A percentile compares a stretch with the other conserved stretches of the same genome.
phyloP scores from a whole-genome alignment of 371 early-diverging fungal genomes.

The Parasitella parasitica region DNA sequence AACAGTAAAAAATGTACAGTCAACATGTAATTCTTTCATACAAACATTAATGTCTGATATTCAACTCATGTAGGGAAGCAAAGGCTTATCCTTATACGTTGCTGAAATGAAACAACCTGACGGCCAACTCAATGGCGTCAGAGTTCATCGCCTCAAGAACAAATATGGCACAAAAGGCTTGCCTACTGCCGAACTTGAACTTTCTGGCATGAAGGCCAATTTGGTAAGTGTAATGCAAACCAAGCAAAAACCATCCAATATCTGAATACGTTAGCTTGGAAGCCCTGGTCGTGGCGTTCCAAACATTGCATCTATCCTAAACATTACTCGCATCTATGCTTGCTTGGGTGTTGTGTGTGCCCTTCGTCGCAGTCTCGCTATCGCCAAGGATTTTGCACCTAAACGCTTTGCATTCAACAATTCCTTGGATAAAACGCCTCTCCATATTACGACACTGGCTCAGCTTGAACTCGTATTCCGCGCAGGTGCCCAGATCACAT shows the following conservation, averaged over 20 bases:
- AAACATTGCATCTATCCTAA: slow-evolving; percentile 61
- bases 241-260: not conserved
- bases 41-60: not conserved
- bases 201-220: slow-evolving; percentile 56
- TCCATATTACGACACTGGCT: slow-evolving; percentile 61
- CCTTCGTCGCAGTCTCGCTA: slow-evolving; percentile 49
- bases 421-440: slow-evolving; percentile 37
- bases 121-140: slow-evolving; percentile 60
- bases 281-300: slow-evolving; percentile 57
- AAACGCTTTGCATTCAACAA: slow-evolving; percentile 47
- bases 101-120: slow-evolving; percentile 55
- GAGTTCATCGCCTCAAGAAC: slow-evolving; percentile 65
- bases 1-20: slow-evolving; percentile 22
- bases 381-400: slow-evolving; percentile 62
- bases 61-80: slow-evolving; percentile 34
- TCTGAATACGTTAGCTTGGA: too few species aligned
- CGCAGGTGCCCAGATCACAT: slow-evolving; percentile 52
- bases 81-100: slow-evolving; percentile 62
- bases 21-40: not conserved
- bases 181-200: slow-evolving; percentile 73
- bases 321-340: slow-evolving; percentile 67
- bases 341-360: slow-evolving; percentile 49
- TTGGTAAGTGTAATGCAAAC: slow-evolving; percentile 30
- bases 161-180: slow-evolving; percentile 69
- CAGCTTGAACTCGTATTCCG: slow-evolving; percentile 54